Evolutionary conservation across 805 yeast species (phyloP).

Genomic region (Phaffomyces antillensis): DNA sequence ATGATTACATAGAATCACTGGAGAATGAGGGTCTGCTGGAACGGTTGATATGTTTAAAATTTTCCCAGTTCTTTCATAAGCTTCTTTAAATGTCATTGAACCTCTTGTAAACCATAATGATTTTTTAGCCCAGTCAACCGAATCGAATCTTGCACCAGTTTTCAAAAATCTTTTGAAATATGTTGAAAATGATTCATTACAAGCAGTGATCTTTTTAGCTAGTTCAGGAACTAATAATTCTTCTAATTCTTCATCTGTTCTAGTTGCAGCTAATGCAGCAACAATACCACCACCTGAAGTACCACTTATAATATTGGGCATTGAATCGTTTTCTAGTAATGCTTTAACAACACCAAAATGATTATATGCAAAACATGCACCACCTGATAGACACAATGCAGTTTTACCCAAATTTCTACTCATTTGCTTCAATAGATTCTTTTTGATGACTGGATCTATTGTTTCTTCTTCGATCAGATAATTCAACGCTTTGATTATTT

Average conservation of each 20-base stretch:
- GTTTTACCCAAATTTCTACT: conserved; percentile 64
- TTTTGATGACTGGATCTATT: conserved; percentile 36
- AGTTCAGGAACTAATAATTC: conserved; percentile 48
- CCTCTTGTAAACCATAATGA: conserved; percentile 67
- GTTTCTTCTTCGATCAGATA: conserved; percentile 32
- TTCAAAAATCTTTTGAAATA: conserved; percentile 61
- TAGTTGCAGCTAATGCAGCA: conserved; percentile 63
- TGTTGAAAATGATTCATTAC: conserved; percentile 52
- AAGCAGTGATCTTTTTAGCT: conserved; percentile 59
- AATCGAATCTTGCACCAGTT: conserved; percentile 76
- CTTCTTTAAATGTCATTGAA: conserved; percentile 64
- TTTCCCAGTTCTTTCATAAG: conserved; percentile 61
- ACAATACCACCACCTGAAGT: conserved; percentile 79
- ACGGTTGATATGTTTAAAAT: conserved; percentile 68
- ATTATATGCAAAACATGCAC: conserved; percentile 71
- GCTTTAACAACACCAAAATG: conserved; percentile 77
- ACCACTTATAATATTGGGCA: conserved; percentile 68
- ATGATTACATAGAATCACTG: conserved; percentile 70
- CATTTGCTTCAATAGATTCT: conserved; percentile 47
- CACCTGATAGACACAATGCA: conserved; percentile 70
- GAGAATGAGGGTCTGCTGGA: conserved; percentile 77
- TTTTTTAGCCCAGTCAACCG: conserved; percentile 67
- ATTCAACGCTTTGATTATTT: conserved; percentile 43
- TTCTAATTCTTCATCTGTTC: conserved; percentile 60
- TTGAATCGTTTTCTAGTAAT: conserved; percentile 52